Evolutionary conservation across 1,139 yeast genomes (phyloP).

Genomic region (Arxiozyma slooffiae): DNA sequence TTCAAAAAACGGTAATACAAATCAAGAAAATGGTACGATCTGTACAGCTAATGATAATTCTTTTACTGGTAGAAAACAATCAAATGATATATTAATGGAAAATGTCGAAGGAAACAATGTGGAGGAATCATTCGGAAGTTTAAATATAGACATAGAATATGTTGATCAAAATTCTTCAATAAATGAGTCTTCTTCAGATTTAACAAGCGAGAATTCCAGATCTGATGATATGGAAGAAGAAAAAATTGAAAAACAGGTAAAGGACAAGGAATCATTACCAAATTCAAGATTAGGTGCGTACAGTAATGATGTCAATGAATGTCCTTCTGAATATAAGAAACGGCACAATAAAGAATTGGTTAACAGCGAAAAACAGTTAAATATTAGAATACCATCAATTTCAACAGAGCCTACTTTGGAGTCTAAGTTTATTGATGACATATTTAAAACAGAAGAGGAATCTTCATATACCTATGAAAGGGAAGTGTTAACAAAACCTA

Average conservation of each 20-base stretch:
- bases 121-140: neutral
- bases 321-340: neutral
- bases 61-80: neutral
- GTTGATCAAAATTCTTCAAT: neutral
- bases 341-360: neutral
- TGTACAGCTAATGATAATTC: neutral
- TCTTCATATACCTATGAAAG: conserved; percentile 41
- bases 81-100: neutral
- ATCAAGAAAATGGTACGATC: neutral
- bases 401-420: conserved; percentile 15
- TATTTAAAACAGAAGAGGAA: conserved; percentile 20
- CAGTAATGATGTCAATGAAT: neutral
- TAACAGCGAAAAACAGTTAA: neutral
- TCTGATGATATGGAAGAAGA: neutral
- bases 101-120: neutral
- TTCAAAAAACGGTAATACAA: neutral
- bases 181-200: neutral
- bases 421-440: conserved; percentile 21
- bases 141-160: neutral
- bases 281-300: too few relatives aligned
- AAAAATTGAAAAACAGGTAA: neutral
- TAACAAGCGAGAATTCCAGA: neutral
- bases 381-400: conserved; percentile 2
- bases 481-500: conserved; percentile 33
- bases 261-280: neutral